Base-by-base conservation (phyloP, 495 filamentous ascomycete species). In the Baudoinia panamericana region DNA sequence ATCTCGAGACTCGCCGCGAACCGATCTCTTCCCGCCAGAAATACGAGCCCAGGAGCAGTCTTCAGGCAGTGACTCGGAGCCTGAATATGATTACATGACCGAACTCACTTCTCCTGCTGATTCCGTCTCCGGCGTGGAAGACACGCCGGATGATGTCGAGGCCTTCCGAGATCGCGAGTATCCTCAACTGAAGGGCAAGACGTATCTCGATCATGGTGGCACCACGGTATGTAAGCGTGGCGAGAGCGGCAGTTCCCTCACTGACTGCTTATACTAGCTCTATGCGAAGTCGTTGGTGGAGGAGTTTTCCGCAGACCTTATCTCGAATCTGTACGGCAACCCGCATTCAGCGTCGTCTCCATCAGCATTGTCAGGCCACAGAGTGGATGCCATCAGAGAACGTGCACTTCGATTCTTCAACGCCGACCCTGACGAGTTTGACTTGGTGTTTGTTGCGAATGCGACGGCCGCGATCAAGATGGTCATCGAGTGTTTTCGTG, bases 201-300 rank as follows among this genome's bases (percentile, higher is more conserved):
- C 60, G 2, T 86, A 86, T 57, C 73, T 86, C 20, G 81, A 85
- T 51, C 80, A 86, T 63, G 72, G 71, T 18, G 81, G 81, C 13
- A 71, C 80, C n/a, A 82, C 81, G 3, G 55, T 57, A 34, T 36
- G 52, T 44, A 22, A 4, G 23, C 25, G 12, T 21, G 16, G 10
- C 31, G 21, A 32, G 17, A 20, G 36, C 19, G 13, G 12, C 6
- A 2, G 19, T 24, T 39, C 15, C 11, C 10, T 23, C 4, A 24
- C 39, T 25, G 13, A 34, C 28, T 8, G 12, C n/a, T n/a, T 15
- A 38, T 13, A 23, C 16, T 32, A 58, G 41, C 68, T 82, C 28
- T 81, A 80, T 44, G 69, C 80, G 15, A 71, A 62, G 52, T 76
- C 79, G 10, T 63, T 76, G 17, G 58, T 82, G 19, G 60, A 70